A percentile compares a stretch with the other conserved stretches of the same genome.
Evolutionary conservation across 2,329 filamentous ascomycete genomes (phyloP).

Genomic region (Trichoderma pleuroti): DNA sequence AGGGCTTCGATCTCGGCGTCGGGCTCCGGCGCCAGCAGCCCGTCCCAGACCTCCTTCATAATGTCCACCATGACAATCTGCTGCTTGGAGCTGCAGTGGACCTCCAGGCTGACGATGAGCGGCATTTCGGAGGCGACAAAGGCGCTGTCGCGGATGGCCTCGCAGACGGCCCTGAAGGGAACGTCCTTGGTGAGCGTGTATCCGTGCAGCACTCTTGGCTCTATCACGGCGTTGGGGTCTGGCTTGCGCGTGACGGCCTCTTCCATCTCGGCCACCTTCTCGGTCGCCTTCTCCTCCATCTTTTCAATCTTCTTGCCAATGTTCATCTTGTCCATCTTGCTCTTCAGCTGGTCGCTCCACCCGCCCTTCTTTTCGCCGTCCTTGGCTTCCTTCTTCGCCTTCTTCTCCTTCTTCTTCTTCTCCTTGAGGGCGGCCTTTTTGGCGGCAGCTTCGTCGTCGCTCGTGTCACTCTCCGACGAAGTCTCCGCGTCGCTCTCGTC

Average conservation of each 20-base stretch:
- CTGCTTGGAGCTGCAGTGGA: constrained; percentile 77
- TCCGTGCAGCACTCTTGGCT: constrained; percentile 80
- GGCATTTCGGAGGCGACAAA: constrained; percentile 75
- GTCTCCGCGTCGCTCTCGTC: constrained; percentile 64
- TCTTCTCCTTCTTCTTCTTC: constrained; percentile 42
- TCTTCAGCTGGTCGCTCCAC: constrained; percentile 62
- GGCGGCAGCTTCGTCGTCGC: constrained; percentile 44
- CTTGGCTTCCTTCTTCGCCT: constrained; percentile 42
- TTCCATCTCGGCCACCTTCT: constrained; percentile 13
- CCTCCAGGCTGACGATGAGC: constrained; percentile 90
- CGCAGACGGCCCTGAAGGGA: constrained; percentile 80
- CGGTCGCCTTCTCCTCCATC: constrained; percentile 23
- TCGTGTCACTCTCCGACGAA: constrained; percentile 52
- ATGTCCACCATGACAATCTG: constrained; percentile 90
- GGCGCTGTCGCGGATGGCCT: constrained; percentile 72
- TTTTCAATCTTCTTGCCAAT: constrained; percentile 42
- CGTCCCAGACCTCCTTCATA: constrained; percentile 81
- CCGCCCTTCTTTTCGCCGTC: constrained; percentile 45
- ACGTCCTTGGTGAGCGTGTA: constrained; percentile 89
- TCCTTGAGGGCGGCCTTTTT: constrained; percentile 4
- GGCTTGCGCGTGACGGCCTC: constrained; percentile 20
- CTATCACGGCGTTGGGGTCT: constrained; percentile 40
- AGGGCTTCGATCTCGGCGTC: constrained; percentile 49
- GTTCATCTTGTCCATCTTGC: constrained; percentile 49
- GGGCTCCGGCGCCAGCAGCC: constrained; percentile 59